phyloP scores from a whole-genome alignment of 2,329 filamentous ascomycete genomes.

The Pestalotiopsis sp. region DNA sequence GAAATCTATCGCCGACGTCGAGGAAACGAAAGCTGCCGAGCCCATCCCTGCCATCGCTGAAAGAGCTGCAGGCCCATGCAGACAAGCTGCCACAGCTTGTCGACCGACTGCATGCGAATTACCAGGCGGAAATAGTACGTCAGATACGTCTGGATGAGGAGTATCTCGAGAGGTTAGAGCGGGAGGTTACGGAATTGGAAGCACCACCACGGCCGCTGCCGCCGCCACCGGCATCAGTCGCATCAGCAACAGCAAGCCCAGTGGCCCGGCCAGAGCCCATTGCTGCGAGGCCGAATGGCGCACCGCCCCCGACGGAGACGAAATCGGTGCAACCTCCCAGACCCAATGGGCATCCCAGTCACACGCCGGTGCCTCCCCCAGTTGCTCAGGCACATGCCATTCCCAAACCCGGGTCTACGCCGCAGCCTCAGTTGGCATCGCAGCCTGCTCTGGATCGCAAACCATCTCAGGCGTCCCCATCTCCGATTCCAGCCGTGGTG shows the following conservation, averaged over 20 bases:
- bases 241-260: slow-evolving; percentile 26
- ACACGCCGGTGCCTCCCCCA: slow-evolving; percentile 17
- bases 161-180: slow-evolving; percentile 62
- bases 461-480: slow-evolving; percentile 24
- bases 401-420: slow-evolving; percentile 14
- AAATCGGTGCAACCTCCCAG: slow-evolving; percentile 17
- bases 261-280: slow-evolving; percentile 18
- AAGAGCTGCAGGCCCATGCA: slow-evolving; percentile 67
- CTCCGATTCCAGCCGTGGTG: slow-evolving; percentile 22
- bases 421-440: slow-evolving; percentile 18
- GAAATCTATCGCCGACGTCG: slow-evolving; percentile 55
- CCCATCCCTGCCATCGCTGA: slow-evolving; percentile 64
- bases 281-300: slow-evolving; percentile 11
- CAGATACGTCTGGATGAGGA: slow-evolving; percentile 77
- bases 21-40: slow-evolving; percentile 77
- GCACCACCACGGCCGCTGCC: slow-evolving; percentile 21
- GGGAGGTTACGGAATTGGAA: slow-evolving; percentile 71
- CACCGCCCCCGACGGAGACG: slow-evolving; percentile 17
- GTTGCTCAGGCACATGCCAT: slow-evolving; percentile 10
- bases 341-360: slow-evolving; percentile 23
- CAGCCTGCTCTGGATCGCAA: slow-evolving; percentile 26
- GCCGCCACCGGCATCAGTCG: neutral
- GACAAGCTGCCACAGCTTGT: slow-evolving; percentile 73
- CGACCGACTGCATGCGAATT: slow-evolving; percentile 73
- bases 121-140: slow-evolving; percentile 68